Evolutionary conservation across 2,329 filamentous ascomycete genomes (phyloP), one percentile per base, ranked within the genome.

Genomic region (Penicillium sp.): DNA sequence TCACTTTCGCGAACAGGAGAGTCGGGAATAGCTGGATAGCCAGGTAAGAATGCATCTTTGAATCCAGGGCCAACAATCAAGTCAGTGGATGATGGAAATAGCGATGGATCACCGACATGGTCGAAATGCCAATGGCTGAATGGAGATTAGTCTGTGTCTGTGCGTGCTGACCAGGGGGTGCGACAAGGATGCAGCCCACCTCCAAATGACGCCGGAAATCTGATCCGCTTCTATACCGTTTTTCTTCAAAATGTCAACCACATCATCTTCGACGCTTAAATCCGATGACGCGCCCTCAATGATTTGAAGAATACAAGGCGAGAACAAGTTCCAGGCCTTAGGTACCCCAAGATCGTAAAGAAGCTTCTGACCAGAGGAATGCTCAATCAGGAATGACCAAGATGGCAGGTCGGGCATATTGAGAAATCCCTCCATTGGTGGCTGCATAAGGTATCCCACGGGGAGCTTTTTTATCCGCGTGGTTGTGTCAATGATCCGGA

Each of bases 61-160:
- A 81, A 80, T 0, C 78, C 78, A 8, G 78, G 79, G 2, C 79
- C 79, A 9, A 81, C 78, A 4, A 81, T 71, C 6, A 81, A 59
- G 2, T 73, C 70, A 1, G 78, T 79, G 1, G 67, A 68, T 0
- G 59, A 18, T 0, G 77, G 74, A 52, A 81, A 81, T 0, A 70
- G 74, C 0, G 73, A 73, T 4, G 75, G 69, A 55, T 81, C 73
- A 2, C 77, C 77, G 0, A 68, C 71, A 54, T 79, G 76, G 53
- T 79, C 76, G 59, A 68, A 75, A 55, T 77, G 76, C 54, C 62
- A 66, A 55, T 67, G 64, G 29, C 63, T 66, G 16, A 11, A 27
- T 24, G 18, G 9, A n/a, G 2, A 7, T 36, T 13, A 36, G 34
- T 13, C 3, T 36, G 11, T 36, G 34, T 13, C 3, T 36, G 11